Percentiles rank a stretch among this genome's conserved stretches.
These are phyloP conservation scores for Kwoniella bestiolae DNA, from an alignment of 768 basidiomycete genomes.

Conservation along the genomic window DNA sequence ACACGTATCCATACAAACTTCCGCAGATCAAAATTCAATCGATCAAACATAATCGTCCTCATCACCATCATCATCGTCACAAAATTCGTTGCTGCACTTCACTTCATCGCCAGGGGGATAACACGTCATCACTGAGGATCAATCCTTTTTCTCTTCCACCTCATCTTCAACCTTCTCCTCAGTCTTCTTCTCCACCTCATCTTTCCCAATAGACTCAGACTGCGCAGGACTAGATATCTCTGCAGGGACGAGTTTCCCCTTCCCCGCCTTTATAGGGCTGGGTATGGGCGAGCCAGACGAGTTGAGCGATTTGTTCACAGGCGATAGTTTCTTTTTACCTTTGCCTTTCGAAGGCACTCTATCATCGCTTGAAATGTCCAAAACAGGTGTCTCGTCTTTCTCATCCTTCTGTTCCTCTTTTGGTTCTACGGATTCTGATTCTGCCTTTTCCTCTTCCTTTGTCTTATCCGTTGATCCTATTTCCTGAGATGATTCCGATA, in stretches of 20 bases:
- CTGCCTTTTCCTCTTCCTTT: no score
- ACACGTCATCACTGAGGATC: no score
- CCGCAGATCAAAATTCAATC: no score
- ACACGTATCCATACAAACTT: no score
- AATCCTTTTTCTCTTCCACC: not conserved
- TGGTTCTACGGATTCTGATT: not conserved
- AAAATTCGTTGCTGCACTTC: no score
- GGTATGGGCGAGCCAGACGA: not conserved
- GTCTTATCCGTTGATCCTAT: no score
- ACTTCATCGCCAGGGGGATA: no score
- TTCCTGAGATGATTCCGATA: no score
- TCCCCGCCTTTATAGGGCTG: slow-evolving; percentile 1
- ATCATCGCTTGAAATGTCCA: no score
- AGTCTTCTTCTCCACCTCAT: not conserved
- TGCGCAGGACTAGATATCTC: slow-evolving; percentile 2
- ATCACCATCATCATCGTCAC: no score
- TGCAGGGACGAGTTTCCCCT: slow-evolving; percentile 7
- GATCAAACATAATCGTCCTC: no score
- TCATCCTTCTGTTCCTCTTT: not conserved
- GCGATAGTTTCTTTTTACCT: not conserved
- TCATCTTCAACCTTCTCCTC: not conserved
- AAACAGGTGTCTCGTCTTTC: no score
- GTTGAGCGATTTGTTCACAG: not conserved
- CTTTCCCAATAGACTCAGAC: not conserved
- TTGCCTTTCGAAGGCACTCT: not conserved